Evolutionary conservation across 2,329 filamentous ascomycete genomes (phyloP), one percentile per base, ranked within the genome.

Genomic region (Botryotinia globosa): DNA sequence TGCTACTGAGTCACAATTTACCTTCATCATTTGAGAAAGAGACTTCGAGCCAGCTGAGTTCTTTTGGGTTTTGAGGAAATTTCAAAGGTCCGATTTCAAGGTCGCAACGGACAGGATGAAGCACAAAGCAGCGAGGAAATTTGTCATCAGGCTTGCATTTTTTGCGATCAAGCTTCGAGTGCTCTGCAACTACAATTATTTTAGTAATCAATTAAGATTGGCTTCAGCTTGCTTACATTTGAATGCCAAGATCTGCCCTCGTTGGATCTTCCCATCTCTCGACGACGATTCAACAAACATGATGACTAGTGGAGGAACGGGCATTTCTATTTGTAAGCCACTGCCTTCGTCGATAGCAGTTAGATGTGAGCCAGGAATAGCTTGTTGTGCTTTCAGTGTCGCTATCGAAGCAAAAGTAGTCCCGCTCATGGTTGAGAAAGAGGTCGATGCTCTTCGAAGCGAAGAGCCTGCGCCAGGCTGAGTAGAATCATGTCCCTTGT

Each of bases 221-320:
- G 1, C 7, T 20, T 56, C 4, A 5, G n/a, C 10, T 45, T 56
- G 29, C 68, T 64, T 64, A 72, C 70, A 45, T 39, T 61, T 72
- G 18, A 72, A 72, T n/a, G 51, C 51, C 6, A 72, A 39, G 20
- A 72, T 67, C 9, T 72, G 62, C 16, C 62, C 70, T 25, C 22
- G 29, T 25, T 58, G 39, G 6, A 72, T 61, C 3, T 25, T 37
- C 10, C 39, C 29, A 48, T 61, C 62, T 39, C 10, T 61, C 8
- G 62, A 59, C 10, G 62, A 59, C 3, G 39, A 59, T 32, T 72
- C 70, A 7, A 72, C 70, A 67, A 72, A 72, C 62, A 72, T 51
- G 29, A 72, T 25, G 29, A 72, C 25, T 6, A 72, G 54, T 16
- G 70, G 70, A 39, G 62, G 20, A 14, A 72, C 22, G 6, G 62